phyloP scores from a whole-genome alignment of 108 stramenopile species.

The Fistulifera solaris region DNA sequence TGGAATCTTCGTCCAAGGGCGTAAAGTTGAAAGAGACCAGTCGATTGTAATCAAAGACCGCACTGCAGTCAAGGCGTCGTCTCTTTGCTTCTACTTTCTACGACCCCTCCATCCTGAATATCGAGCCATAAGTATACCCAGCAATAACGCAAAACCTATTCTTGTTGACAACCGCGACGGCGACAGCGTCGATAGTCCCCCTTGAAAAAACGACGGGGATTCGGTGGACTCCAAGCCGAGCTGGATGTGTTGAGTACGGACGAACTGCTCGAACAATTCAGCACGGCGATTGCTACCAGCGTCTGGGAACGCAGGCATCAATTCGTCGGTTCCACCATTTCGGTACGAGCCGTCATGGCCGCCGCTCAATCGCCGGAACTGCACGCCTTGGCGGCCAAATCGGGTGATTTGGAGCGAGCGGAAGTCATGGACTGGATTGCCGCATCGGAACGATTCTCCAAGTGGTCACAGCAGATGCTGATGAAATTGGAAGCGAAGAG shows the following conservation, averaged over 20 bases:
- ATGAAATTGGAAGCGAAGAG: slow-evolving; percentile 39
- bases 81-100: slow-evolving; percentile 30
- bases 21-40: slow-evolving; percentile 32
- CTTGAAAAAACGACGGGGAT: neutral
- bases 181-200: neutral
- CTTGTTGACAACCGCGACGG: neutral
- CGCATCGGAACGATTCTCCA: slow-evolving; percentile 15
- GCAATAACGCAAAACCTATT: neutral
- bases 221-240: slow-evolving; percentile 11
- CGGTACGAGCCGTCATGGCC: slow-evolving; percentile 29
- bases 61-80: slow-evolving; percentile 20
- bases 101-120: slow-evolving; percentile 12
- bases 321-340: slow-evolving; percentile 32
- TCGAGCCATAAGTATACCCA: neutral
- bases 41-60: slow-evolving; percentile 21
- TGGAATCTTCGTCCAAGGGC: slow-evolving; percentile 36
- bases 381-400: slow-evolving; percentile 15
- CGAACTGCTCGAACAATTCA: slow-evolving; percentile 19
- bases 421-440: slow-evolving; percentile 50
- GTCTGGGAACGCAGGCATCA: slow-evolving; percentile 43
- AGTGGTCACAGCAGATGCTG: slow-evolving; percentile 39
- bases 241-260: slow-evolving; percentile 26
- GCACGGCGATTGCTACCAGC: slow-evolving; percentile 21
- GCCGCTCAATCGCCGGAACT: slow-evolving; percentile 15
- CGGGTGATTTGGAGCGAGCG: slow-evolving; percentile 19